Percentiles rank a stretch among this genome's conserved stretches.
Conservation (phyloP, 257 asterid genomes). For the Nicotiana attenuata region DNA sequence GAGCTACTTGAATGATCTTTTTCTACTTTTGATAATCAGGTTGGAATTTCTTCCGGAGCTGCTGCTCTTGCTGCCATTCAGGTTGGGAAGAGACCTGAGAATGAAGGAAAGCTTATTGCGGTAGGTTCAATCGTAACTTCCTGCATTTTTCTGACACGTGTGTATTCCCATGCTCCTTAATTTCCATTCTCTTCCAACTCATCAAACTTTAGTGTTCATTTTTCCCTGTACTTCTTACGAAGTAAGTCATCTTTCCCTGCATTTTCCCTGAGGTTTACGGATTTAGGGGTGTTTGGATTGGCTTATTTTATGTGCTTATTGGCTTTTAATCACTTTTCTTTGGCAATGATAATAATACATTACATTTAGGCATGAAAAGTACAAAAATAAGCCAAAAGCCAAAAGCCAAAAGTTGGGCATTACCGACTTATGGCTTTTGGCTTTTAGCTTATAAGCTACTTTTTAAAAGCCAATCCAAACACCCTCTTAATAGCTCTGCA, state of each 20-base stretch:
- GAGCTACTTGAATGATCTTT: background rate
- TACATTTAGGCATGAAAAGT: too few species aligned
- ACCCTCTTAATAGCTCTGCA: background rate
- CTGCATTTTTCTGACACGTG: background rate
- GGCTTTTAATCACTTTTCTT: too few species aligned
- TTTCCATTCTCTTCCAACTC: background rate
- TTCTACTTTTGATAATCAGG: constrained; percentile 35
- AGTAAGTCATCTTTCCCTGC: background rate
- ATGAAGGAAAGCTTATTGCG: constrained; percentile 90
- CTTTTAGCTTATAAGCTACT: too few species aligned
- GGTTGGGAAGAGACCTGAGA: constrained; percentile 91
- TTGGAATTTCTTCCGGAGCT: constrained; percentile 99
- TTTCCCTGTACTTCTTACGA: background rate
- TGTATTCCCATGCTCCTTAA: background rate
- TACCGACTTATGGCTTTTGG: too few species aligned
- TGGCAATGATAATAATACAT: too few species aligned
- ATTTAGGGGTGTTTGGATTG: background rate
- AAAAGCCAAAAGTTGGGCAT: too few species aligned
- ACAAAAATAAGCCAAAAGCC: too few species aligned
- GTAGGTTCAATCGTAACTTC: constrained; percentile 33
- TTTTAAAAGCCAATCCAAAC: too few species aligned
- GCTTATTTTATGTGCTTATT: too few species aligned
- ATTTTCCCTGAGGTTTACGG: background rate
- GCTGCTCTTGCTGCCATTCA: constrained; percentile 87
- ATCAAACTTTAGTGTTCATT: background rate